Conservation (phyloP, 352 stramenopile species). For the Blastocystis sp. region DNA sequence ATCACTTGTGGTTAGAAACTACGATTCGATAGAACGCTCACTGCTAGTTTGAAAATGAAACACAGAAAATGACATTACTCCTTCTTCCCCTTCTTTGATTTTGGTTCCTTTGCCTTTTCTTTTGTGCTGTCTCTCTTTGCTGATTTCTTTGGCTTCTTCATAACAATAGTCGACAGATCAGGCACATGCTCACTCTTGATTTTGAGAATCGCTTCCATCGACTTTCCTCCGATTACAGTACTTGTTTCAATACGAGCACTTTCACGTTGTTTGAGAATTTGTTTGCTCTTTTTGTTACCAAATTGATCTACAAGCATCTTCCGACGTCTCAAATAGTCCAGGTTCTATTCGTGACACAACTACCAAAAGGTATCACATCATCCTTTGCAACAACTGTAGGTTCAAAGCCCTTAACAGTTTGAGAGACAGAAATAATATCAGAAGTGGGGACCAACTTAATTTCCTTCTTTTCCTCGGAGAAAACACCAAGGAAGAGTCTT, state of each 20-base stretch:
- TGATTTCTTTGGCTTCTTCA: not conserved
- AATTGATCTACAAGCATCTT: constrained; percentile 58
- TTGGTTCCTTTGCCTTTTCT: not conserved
- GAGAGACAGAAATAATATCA: constrained; percentile 2
- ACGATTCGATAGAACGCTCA: too few relatives aligned
- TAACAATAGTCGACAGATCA: not conserved
- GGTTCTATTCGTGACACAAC: not conserved
- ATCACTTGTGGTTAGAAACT: too few relatives aligned
- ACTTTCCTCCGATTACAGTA: constrained; percentile 21
- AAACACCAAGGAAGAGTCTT: constrained; percentile 40
- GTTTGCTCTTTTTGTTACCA: constrained; percentile 62
- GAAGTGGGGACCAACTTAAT: constrained; percentile 16
- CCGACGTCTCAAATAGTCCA: constrained; percentile 16
- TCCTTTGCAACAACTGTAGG: not conserved
- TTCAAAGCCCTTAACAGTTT: constrained; percentile 5
- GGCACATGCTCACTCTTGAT: constrained; percentile 13
- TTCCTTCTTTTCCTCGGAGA: constrained; percentile 8
- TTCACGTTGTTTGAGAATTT: constrained; percentile 45
- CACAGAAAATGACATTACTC: not conserved
- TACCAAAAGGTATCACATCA: not conserved
- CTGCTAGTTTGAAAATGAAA: too few relatives aligned
- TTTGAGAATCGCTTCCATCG: constrained; percentile 41
- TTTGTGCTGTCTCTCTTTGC: not conserved
- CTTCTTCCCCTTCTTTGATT: not conserved
- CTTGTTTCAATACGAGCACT: constrained; percentile 8